Conservation (phyloP, 164 flowering plant genomes). For the Vitis rotundifolia region DNA sequence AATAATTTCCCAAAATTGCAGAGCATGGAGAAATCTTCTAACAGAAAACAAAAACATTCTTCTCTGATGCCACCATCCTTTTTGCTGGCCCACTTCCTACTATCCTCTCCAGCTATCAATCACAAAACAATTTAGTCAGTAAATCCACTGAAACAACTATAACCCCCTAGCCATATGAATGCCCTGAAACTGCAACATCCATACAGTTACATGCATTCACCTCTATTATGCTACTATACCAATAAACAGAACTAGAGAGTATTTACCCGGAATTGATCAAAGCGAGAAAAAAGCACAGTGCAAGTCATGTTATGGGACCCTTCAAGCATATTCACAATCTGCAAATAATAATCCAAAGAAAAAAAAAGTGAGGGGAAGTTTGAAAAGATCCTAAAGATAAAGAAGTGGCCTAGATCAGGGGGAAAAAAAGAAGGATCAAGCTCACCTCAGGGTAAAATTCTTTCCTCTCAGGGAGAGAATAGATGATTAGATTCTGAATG, state of each 20-base stretch:
- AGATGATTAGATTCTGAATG: constrained; percentile 75
- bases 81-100: constrained; percentile 66
- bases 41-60: constrained; percentile 57
- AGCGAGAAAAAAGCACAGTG: constrained; percentile 77
- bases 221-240: background rate
- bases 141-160: background rate
- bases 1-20: too few species aligned
- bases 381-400: too few species aligned
- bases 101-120: constrained; percentile 77
- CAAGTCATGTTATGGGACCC: constrained; percentile 58
- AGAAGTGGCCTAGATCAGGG: too few species aligned
- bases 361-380: too few species aligned
- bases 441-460: constrained; percentile 94
- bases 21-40: constrained; percentile 14
- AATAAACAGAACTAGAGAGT: background rate
- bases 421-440: background rate
- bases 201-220: background rate
- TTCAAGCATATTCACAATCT: constrained; percentile 90
- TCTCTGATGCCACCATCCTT: constrained; percentile 69
- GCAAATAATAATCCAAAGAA: constrained; percentile 12
- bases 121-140: background rate
- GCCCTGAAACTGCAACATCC: background rate
- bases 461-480: constrained; percentile 91
- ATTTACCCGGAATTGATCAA: constrained; percentile 71
- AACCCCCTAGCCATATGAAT: too few species aligned